Base-by-base conservation (phyloP, 306 rosid genomes). In the Acacia melanoxylon region DNA sequence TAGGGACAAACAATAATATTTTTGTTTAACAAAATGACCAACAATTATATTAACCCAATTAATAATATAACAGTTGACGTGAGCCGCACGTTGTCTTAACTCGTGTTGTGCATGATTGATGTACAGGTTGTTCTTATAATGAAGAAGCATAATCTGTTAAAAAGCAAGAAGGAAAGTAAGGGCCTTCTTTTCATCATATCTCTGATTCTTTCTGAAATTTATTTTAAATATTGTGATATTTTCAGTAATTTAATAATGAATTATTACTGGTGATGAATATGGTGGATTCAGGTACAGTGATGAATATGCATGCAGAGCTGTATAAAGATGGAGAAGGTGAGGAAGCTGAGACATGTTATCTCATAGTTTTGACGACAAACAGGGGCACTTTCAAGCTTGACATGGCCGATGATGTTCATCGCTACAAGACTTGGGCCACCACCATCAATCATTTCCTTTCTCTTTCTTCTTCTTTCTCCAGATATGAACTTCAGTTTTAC, bases 351-450 rank as follows among this genome's bases (percentile, higher is more conserved):
- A 93, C 95, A 6, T 92, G 99, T 74, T 93, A 96, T 88, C 85
- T 91, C 16, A 83, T 93, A 4, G 97, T 90, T 22, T 82, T 96
- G 70, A 83, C 89, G 1, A 95, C 99, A 51, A 92, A 88, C 75
- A 86, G 84, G 82, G 99, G 99, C 5, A 69, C 75, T 10, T 92
- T 93, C 94, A 93, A 96, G 89, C 86, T 96, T 54, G 99, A 93
- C 86, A 91, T 96, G 97, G 94, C 74, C 1, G 91, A 87, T 80
- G 92, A 93, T 85, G 85, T 80, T 78, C 89, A 85, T 15, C 90
- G 88, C 24, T 92, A 93, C 85, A 92, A 87, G 77, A 90, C 91
- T 71, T 93, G 98, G 98, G 86, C 92, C 56, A 79, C 86, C 0
- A 83, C 98, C 68, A 90, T 96, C 78, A 92, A 87, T 73, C 98